Conservation (phyloP, 805 yeast species). For the Blastobotrys muscicola region DNA sequence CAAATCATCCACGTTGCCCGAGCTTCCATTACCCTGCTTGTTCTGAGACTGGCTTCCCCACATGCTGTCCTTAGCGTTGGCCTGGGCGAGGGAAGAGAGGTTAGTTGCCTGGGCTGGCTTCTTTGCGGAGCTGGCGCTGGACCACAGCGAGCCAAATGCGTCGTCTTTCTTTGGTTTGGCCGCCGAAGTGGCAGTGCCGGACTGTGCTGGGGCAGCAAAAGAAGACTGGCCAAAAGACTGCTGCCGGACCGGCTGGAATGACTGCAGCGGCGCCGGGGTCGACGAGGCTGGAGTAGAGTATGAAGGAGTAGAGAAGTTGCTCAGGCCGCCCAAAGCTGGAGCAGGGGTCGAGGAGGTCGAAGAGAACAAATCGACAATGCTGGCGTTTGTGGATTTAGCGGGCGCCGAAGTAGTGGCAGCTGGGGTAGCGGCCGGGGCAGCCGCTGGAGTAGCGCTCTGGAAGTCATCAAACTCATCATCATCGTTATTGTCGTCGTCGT, state of each 20-base stretch:
- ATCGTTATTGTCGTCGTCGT: constrained; percentile 27
- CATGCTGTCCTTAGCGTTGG: constrained; percentile 22
- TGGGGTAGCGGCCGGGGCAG: constrained; percentile 6
- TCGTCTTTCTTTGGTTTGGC: constrained; percentile 20
- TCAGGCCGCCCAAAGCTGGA: neutral
- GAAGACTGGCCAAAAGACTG: neutral
- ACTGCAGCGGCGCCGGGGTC: neutral
- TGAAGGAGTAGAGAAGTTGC: neutral
- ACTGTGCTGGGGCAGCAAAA: neutral
- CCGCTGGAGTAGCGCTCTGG: constrained; percentile 46
- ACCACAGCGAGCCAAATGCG: constrained; percentile 34
- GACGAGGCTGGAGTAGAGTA: neutral
- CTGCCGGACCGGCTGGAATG: neutral
- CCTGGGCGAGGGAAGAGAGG: constrained; percentile 19
- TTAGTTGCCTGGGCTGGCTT: neutral
- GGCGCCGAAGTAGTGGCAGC: constrained; percentile 14
- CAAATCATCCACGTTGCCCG: neutral
- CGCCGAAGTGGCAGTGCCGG: constrained; percentile 1
- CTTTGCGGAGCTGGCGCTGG: constrained; percentile 19
- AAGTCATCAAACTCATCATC: constrained; percentile 59
- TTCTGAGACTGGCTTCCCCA: constrained; percentile 14
- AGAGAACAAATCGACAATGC: neutral
- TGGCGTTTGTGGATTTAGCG: constrained; percentile 15
- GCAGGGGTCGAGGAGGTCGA: constrained; percentile 8
- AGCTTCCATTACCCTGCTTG: neutral